Evolutionary conservation across 352 stramenopile species (phyloP).

Genomic region (Phytopythium ostracodes): DNA sequence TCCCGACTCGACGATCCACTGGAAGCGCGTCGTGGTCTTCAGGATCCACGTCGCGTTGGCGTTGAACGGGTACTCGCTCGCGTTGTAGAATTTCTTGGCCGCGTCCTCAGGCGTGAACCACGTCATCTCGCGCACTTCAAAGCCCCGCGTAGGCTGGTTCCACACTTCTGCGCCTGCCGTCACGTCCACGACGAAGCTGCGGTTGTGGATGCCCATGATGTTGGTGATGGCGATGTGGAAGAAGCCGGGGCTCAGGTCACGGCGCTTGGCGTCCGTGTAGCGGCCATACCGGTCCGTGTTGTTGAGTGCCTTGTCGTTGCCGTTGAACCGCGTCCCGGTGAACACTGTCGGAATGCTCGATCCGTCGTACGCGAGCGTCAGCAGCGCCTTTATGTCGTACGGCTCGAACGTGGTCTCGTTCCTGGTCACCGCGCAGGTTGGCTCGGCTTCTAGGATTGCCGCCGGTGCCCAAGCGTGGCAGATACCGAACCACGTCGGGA

Average conservation of each 20-base stretch:
- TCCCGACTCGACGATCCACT: conserved; percentile 51
- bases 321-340: conserved; percentile 48
- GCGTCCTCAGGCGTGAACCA: conserved; percentile 33
- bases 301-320: conserved; percentile 32
- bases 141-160: conserved; percentile 52
- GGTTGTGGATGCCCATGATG: conserved; percentile 44
- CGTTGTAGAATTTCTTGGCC: conserved; percentile 41
- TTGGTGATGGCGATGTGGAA: conserved; percentile 55
- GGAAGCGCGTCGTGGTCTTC: conserved; percentile 53
- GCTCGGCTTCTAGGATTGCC: conserved; percentile 44
- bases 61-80: conserved; percentile 62
- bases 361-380: conserved; percentile 50
- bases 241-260: conserved; percentile 44
- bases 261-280: conserved; percentile 29
- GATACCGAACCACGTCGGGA: conserved; percentile 58
- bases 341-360: conserved; percentile 48
- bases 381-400: conserved; percentile 55
- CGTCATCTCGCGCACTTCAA: conserved; percentile 39
- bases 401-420: conserved; percentile 53
- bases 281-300: conserved; percentile 48
- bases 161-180: conserved; percentile 53
- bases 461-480: conserved; percentile 60
- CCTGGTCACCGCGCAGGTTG: conserved; percentile 35
- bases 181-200: conserved; percentile 52
- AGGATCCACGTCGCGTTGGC: conserved; percentile 42